A percentile compares a stretch with the other conserved stretches of the same genome.
These are phyloP conservation scores for Neofusicoccum ribis DNA, from an alignment of 2,329 filamentous ascomycete genomes.

Conservation along the genomic window DNA sequence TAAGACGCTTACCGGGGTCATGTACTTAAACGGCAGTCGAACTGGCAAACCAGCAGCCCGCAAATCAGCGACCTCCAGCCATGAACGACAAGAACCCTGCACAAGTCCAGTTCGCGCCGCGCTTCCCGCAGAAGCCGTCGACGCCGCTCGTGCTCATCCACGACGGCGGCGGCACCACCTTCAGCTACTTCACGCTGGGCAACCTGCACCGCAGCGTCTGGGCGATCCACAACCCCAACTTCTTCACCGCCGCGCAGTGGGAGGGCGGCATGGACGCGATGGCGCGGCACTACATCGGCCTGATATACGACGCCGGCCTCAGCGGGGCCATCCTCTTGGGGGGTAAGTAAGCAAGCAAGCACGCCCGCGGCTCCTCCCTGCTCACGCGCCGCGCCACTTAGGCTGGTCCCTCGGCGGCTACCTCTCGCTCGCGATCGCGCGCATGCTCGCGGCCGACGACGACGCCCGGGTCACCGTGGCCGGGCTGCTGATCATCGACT, in stretches of 20 bases:
- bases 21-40: background rate
- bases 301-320: conserved; percentile 45
- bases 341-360: conserved; percentile 3
- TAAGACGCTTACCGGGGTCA: background rate
- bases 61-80: background rate
- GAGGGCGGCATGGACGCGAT: conserved; percentile 57
- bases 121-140: conserved; percentile 13
- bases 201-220: conserved; percentile 52
- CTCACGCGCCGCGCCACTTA: background rate
- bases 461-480: background rate
- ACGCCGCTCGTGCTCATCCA: conserved; percentile 60
- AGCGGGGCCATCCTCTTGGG: conserved; percentile 40
- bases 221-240: conserved; percentile 58
- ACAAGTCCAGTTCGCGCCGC: background rate
- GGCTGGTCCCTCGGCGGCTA: conserved; percentile 22
- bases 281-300: conserved; percentile 52
- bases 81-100: conserved; percentile 2
- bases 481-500: conserved; percentile 6
- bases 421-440: conserved; percentile 17
- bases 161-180: conserved; percentile 62
- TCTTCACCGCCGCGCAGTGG: conserved; percentile 50
- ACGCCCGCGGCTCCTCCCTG: background rate
- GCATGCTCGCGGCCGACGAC: conserved; percentile 12
- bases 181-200: conserved; percentile 58
- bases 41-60: background rate